A percentile compares a stretch with the other conserved stretches of the same genome.
These are phyloP conservation scores for Lavandula angustifolia DNA, from an alignment of 257 asterid genomes.

Conservation along the genomic window DNA sequence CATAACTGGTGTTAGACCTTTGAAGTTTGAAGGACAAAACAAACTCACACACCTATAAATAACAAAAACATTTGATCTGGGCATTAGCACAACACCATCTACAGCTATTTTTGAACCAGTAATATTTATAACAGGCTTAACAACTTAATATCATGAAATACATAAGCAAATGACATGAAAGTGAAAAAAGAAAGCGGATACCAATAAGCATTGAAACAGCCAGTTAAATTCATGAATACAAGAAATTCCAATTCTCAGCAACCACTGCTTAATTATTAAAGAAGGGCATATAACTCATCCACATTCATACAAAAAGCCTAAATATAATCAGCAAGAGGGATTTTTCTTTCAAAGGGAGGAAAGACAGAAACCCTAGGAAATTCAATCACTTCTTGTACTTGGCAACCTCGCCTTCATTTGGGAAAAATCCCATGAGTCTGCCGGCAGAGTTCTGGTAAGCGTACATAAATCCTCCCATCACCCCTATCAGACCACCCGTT, in stretches of 20 bases:
- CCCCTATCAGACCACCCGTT: constrained; percentile 92
- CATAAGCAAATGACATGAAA: neutral
- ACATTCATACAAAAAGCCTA: constrained; percentile 15
- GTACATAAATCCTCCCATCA: constrained; percentile 95
- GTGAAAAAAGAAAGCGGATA: neutral
- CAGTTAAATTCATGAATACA: constrained; percentile 25
- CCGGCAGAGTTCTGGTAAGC: constrained; percentile 97
- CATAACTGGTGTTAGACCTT: constrained; percentile 2
- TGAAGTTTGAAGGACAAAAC: neutral
- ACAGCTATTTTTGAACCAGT: constrained; percentile 1
- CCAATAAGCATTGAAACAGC: constrained; percentile 9
- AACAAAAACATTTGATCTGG: neutral
- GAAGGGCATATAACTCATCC: constrained; percentile 19
- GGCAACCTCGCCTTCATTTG: constrained; percentile 93
- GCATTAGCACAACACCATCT: neutral
- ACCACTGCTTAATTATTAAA: constrained; percentile 37
- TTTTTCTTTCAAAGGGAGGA: constrained; percentile 17
- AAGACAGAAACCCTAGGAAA: constrained; percentile 34
- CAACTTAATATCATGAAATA: neutral
- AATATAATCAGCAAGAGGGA: constrained; percentile 19
- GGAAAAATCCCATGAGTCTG: constrained; percentile 97
- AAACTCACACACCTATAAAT: neutral
- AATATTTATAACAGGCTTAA: neutral
- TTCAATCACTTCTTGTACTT: constrained; percentile 62
- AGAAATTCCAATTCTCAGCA: constrained; percentile 21